Conservation (phyloP, 2,329 filamentous ascomycete species). For the Neophaeococcomyces mojaviensis region DNA sequence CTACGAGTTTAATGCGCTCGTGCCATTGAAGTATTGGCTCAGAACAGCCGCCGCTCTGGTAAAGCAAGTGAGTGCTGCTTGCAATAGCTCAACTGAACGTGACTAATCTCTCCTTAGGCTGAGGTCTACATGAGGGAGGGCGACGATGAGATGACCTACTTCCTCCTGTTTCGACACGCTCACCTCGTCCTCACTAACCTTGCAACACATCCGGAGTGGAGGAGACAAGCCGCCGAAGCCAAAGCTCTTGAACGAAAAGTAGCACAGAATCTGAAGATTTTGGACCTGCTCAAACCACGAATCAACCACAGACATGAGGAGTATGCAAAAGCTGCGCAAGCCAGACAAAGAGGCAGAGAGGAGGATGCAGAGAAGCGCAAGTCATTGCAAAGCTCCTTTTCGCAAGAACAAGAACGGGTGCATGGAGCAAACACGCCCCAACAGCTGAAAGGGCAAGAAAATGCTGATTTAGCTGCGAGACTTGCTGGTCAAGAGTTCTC, state of each 20-base stretch:
- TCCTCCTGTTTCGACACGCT: slow-evolving; percentile 84
- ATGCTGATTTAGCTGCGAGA: slow-evolving; percentile 69
- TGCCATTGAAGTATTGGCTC: slow-evolving; percentile 74
- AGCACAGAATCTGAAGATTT: slow-evolving; percentile 55
- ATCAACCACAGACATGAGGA: slow-evolving; percentile 65
- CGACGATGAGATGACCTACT: slow-evolving; percentile 80
- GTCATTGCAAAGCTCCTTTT: slow-evolving; percentile 9
- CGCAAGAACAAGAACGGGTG: slow-evolving; percentile 15
- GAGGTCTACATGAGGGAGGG: slow-evolving; percentile 77
- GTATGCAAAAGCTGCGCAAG: slow-evolving; percentile 50
- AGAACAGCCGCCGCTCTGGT: slow-evolving; percentile 70
- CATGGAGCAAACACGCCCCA: slow-evolving; percentile 33
- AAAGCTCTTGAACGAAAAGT: slow-evolving; percentile 55
- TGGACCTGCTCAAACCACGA: slow-evolving; percentile 73
- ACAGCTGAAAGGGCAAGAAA: slow-evolving; percentile 61
- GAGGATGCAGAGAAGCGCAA: slow-evolving; percentile 8
- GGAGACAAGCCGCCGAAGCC: slow-evolving; percentile 48
- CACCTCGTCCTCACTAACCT: slow-evolving; percentile 73
- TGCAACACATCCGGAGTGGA: slow-evolving; percentile 66
- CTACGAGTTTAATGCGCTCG: slow-evolving; percentile 71
- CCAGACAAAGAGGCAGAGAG: slow-evolving; percentile 35
- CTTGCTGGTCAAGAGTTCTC: slow-evolving; percentile 66
- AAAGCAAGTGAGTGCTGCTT: slow-evolving; percentile 58
- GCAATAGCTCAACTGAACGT: neutral
- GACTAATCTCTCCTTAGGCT: slow-evolving; percentile 49